These are phyloP conservation scores for Vaccinium vitisidaea DNA, from an alignment of 148 eudicot species.

Conservation along the genomic window DNA sequence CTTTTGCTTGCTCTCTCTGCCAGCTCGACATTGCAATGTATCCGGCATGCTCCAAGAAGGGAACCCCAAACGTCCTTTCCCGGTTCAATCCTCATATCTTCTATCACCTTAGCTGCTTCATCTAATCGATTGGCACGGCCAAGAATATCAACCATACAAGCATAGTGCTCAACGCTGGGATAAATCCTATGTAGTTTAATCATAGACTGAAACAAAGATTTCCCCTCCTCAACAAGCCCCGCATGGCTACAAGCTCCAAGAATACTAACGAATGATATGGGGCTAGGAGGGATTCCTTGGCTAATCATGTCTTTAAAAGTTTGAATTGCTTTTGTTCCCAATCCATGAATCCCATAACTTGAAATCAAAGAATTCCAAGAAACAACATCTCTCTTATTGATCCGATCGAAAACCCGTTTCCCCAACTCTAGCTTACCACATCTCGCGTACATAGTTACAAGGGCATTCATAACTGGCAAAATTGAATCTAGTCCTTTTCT, in stretches of 20 bases:
- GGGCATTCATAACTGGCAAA: conserved; percentile 78
- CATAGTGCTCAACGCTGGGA: conserved; percentile 83
- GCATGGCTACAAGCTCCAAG: conserved; percentile 93
- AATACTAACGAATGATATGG: conserved; percentile 71
- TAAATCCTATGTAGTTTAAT: conserved; percentile 45
- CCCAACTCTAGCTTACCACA: conserved; percentile 73
- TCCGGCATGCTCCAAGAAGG: conserved; percentile 89
- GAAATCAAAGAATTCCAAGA: conserved; percentile 96
- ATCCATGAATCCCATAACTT: conserved; percentile 82
- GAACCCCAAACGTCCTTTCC: conserved; percentile 89
- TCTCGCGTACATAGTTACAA: conserved; percentile 75
- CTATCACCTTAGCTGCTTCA: conserved; percentile 70
- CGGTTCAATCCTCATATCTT: conserved; percentile 69
- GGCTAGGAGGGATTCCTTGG: conserved; percentile 58
- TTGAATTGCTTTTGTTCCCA: conserved; percentile 59
- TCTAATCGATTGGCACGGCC: conserved; percentile 88
- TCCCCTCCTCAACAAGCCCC: conserved; percentile 78
- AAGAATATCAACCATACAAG: conserved; percentile 86
- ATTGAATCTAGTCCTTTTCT: conserved; percentile 69
- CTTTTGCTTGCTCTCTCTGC: conserved; percentile 76
- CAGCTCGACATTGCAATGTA: conserved; percentile 80
- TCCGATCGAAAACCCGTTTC: conserved; percentile 54
- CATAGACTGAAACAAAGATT: conserved; percentile 63
- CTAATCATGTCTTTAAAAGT: conserved; percentile 61
- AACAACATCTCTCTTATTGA: conserved; percentile 77